Conservation (phyloP, 441 rosid genomes). For the Adansonia grandidieri region DNA sequence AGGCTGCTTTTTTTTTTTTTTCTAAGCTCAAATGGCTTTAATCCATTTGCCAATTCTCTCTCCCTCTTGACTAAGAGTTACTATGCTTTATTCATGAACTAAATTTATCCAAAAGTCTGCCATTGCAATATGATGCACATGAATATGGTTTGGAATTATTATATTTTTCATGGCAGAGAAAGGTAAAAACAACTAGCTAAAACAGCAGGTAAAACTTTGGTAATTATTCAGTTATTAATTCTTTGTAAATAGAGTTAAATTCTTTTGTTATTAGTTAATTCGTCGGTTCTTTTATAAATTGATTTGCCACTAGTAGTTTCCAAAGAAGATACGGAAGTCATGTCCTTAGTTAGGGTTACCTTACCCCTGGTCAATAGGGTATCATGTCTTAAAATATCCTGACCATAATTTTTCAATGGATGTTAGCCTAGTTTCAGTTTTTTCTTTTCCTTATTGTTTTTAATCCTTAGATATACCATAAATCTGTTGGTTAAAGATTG, state of each 20-base stretch:
- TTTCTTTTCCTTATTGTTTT: neutral
- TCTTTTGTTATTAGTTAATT: neutral
- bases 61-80: neutral
- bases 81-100: neutral
- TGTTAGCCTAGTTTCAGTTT: neutral
- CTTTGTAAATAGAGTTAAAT: neutral
- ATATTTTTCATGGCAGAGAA: neutral
- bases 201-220: neutral
- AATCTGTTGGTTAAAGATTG: neutral
- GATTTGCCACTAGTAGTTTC: neutral
- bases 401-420: neutral
- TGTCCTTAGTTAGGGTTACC: conserved; percentile 2
- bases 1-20: too few relatives aligned
- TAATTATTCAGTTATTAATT: neutral
- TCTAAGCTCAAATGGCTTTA: neutral
- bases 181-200: neutral
- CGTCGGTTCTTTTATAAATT: neutral
- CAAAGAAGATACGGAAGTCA: neutral
- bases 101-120: neutral
- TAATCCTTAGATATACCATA: neutral
- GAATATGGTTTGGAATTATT: conserved; percentile 2
- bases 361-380: neutral
- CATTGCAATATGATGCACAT: neutral
- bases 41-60: neutral
- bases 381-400: conserved; percentile 12